Evolutionary conservation across 192 early-diverging fungal species (phyloP).

Genomic region (Coemansia sp.): DNA sequence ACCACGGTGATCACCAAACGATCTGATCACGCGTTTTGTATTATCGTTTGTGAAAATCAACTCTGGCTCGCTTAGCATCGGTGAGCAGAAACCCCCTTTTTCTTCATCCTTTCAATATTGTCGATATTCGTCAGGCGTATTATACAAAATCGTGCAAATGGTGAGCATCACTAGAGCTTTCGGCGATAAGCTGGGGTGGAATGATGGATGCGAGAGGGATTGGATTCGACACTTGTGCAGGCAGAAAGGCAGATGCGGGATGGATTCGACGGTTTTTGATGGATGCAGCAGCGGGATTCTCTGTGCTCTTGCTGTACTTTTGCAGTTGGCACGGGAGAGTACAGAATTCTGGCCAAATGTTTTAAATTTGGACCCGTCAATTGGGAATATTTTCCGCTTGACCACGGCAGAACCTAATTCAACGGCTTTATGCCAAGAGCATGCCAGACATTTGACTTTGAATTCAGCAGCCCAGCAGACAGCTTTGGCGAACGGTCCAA

Average conservation of each 20-base stretch:
- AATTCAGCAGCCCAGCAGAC: too few species aligned
- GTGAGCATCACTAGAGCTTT: constrained; percentile 4
- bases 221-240: not conserved
- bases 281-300: not conserved
- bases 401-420: too few species aligned
- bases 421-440: too few species aligned
- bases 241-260: not conserved
- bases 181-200: not conserved
- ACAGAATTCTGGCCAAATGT: not conserved
- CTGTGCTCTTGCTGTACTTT: not conserved
- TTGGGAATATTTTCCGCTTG: too few species aligned
- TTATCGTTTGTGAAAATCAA: not conserved
- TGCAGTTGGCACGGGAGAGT: not conserved
- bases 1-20: not conserved
- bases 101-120: constrained; percentile 9
- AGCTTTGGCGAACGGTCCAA: too few species aligned
- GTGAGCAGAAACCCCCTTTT: constrained; percentile 11
- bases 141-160: constrained; percentile 4
- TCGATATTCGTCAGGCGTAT: constrained; percentile 8
- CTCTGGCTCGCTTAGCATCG: not conserved
- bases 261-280: not conserved
- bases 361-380: too few species aligned
- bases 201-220: not conserved
- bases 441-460: too few species aligned
- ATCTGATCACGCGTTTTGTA: constrained; percentile 1